Evolutionary conservation across 768 basidiomycete species (phyloP).

Genomic region (Russula vinacea): DNA sequence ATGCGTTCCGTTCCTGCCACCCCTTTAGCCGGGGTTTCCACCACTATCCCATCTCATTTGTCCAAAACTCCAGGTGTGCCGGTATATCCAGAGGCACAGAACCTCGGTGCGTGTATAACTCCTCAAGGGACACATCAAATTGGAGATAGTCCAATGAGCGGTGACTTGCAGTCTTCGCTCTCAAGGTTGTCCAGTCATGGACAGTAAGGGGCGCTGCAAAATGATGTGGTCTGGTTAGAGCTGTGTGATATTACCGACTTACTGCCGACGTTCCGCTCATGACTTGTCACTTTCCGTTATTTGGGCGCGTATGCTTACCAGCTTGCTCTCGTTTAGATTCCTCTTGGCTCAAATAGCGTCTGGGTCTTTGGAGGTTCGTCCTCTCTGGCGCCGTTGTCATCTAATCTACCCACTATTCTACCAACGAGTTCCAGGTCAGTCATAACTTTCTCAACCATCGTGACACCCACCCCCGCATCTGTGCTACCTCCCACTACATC

Average conservation of each 20-base stretch:
- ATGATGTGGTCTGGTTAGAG: background rate
- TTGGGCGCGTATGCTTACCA: slow-evolving; percentile 2
- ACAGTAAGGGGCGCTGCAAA: slow-evolving; percentile 23
- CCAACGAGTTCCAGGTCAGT: slow-evolving; percentile 32
- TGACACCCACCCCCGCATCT: slow-evolving; percentile 23
- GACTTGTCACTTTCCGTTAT: background rate
- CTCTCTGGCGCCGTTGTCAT: slow-evolving; percentile 45
- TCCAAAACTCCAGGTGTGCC: slow-evolving; percentile 69
- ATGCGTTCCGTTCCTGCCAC: slow-evolving; percentile 82
- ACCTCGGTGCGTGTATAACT: slow-evolving; percentile 58
- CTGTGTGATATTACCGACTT: no score
- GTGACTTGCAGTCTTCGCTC: slow-evolving; percentile 68
- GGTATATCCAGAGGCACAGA: slow-evolving; percentile 56
- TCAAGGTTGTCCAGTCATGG: slow-evolving; percentile 60
- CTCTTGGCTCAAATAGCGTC: slow-evolving; percentile 55
- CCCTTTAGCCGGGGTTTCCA: slow-evolving; percentile 57
- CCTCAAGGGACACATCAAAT: slow-evolving; percentile 45
- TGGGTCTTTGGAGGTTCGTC: slow-evolving; percentile 78
- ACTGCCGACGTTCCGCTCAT: no score
- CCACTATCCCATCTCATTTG: slow-evolving; percentile 46
- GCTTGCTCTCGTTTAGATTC: slow-evolving; percentile 50
- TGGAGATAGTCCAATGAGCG: slow-evolving; percentile 49
- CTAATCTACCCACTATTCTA: slow-evolving; percentile 28
- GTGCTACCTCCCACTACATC: slow-evolving; percentile 13
- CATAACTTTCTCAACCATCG: slow-evolving; percentile 30